Evolutionary conservation across 768 basidiomycete species (phyloP), one percentile per base, ranked within the genome.

Genomic region (Chalciporus sphaerocephalus): DNA sequence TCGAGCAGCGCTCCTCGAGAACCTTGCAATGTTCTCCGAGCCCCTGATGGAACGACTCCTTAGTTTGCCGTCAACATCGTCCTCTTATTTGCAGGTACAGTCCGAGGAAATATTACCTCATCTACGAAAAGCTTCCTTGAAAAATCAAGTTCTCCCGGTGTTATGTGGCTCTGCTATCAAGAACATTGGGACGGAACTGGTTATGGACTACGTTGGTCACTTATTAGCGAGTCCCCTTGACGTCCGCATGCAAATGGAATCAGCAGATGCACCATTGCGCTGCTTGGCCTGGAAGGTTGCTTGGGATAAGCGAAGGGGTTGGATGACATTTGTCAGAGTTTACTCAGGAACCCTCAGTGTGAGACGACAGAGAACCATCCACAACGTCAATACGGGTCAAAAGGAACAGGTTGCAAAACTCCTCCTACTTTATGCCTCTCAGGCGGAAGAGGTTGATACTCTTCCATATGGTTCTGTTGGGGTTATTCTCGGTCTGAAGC

Each of bases 251-350:
- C 71, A 74, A 34, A 55, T 54, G 12, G 76, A 78, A 51, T 59
- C 58, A 15, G 54, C 64, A 18, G 76, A 77, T 43, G 59, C 74
- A 0, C 79, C 81, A 1, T 57, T 87, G 18, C 80, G 77, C 27
- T 62, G 84, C 51, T 70, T 93, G 21, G 91, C 87, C 2, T 93
- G 92, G 91, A 93, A 93, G 60, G 91, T 93, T 17, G 74, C 71
- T 23, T 92, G 89, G 90, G 89, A 93, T 57, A 81, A 81, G 47
- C 78, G 69, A 46, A 76, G 75, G 54, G 91, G 91, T 18, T 93
- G 91, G 91, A 91, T 93, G 89, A 92, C 91, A 2, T 93, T 91
- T 60, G 84, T 93, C 30, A 75, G 91, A 20, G 79, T 93, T 16
- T 93, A 93, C 64, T 91, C 90, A 42, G 90, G 90, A 13, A 86